Evolutionary conservation across 2,329 filamentous ascomycete species (phyloP), one percentile per base, ranked within the genome.

Genomic region (Claviceps cyperi): DNA sequence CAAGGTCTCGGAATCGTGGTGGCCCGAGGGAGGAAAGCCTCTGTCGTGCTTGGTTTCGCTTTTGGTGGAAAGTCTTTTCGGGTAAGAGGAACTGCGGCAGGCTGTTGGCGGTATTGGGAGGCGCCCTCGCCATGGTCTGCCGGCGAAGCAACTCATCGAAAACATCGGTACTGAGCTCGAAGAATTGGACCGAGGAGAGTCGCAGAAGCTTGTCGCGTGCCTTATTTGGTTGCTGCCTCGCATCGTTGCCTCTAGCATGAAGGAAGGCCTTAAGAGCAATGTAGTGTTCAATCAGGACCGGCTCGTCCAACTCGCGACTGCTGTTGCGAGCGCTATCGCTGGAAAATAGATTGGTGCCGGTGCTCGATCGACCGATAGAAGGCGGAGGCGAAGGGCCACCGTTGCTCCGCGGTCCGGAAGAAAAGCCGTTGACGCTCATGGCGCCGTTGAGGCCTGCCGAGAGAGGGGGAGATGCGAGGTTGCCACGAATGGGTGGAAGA

Each of bases 131-230:
- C 48, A 75, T 74, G 56, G 85, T 78, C 66, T 97, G 90, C 55
- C 92, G 81, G 52, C 92, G 83, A 57, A 94, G 75, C 56, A 97
- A 74, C 69, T 98, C 92, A 67, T 98, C 92, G 68, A 86, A 97
- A 40, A 98, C 91, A 69, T 98, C 92, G 51, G 91, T 97, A 68
- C 90, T 96, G 54, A 98, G 77, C 69, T 98, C 92, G 67, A 94
- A 88, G 66, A 98, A 97, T 66, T 98, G 92, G 28, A 94, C 87
- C 1, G 84, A 75, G 1, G 90, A 95, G 48, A 98, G 76, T 52
- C 91, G 81, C 53, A 96, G 75, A 51, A 97, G 76, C 74, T 98
- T 98, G 68, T 97, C 92, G 61, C 90, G 83, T 50, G 92, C 92
- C 67, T 90, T 84, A 68, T 94, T 95, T 28, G 87, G 83, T 48